Conservation (phyloP, 148 eudicot species). For the Camellia granthamiana region DNA sequence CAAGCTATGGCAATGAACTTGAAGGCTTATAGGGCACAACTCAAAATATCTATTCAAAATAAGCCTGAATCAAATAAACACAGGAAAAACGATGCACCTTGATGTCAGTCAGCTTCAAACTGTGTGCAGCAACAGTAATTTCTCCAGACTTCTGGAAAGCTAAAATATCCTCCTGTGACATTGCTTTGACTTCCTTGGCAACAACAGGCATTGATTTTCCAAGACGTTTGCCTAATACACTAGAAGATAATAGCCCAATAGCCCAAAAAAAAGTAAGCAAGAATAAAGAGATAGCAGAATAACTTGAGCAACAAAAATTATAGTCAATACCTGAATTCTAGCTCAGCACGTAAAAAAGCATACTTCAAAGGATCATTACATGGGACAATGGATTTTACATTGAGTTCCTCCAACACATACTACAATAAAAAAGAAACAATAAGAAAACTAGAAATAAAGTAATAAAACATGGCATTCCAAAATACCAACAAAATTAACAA, state of each 20-base stretch:
- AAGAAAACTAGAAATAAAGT: background rate
- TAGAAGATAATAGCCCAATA: constrained; percentile 25
- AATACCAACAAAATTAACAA: too few relatives aligned
- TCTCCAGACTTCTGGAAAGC: constrained; percentile 81
- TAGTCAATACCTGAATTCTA: constrained; percentile 73
- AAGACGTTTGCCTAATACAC: constrained; percentile 84
- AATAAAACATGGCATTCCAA: too few relatives aligned
- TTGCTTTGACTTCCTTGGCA: constrained; percentile 81
- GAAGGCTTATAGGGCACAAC: too few relatives aligned
- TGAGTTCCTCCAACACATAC: constrained; percentile 89
- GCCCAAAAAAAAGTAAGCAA: background rate
- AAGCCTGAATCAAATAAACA: background rate
- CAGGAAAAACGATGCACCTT: constrained; percentile 43
- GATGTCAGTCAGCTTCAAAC: constrained; percentile 67
- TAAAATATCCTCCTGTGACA: constrained; percentile 81
- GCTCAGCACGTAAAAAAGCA: constrained; percentile 91
- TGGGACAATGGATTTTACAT: constrained; percentile 69
- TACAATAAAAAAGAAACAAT: constrained; percentile 22
- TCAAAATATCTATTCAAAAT: too few relatives aligned
- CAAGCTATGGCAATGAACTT: too few relatives aligned
- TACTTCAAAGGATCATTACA: constrained; percentile 78
- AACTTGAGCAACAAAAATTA: background rate
- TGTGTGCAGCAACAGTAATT: constrained; percentile 61
- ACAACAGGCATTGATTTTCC: constrained; percentile 90
- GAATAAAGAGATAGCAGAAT: background rate